A percentile compares a stretch with the other conserved stretches of the same genome.
Evolutionary conservation across 2,329 filamentous ascomycete species (phyloP).

Genomic region (Hypoxylon sp.): DNA sequence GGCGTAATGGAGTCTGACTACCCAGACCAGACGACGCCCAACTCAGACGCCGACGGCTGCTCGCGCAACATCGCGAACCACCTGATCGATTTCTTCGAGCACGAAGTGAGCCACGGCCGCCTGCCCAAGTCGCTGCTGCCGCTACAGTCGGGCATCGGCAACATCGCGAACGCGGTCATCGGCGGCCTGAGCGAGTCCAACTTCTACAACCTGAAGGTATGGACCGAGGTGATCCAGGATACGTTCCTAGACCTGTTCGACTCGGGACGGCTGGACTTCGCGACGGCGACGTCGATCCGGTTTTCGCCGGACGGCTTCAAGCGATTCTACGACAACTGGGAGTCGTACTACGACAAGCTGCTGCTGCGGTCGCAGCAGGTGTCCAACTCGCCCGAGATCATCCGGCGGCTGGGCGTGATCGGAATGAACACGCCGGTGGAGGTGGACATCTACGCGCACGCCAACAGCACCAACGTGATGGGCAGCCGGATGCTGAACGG

Average conservation of each 20-base stretch:
- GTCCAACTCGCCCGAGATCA: slow-evolving; percentile 90
- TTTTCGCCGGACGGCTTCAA: slow-evolving; percentile 92
- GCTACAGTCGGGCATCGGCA: slow-evolving; percentile 87
- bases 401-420: slow-evolving; percentile 84
- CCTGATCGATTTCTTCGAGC: slow-evolving; percentile 83
- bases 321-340: slow-evolving; percentile 88
- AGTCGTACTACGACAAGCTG: slow-evolving; percentile 79
- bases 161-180: slow-evolving; percentile 91
- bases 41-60: slow-evolving; percentile 76
- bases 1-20: slow-evolving; percentile 87
- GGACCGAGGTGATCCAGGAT: slow-evolving; percentile 93
- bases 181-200: slow-evolving; percentile 82
- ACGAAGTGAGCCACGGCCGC: slow-evolving; percentile 81
- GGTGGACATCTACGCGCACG: slow-evolving; percentile 93
- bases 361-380: slow-evolving; percentile 88
- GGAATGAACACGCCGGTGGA: slow-evolving; percentile 96
- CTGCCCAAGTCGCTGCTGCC: slow-evolving; percentile 80
- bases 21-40: slow-evolving; percentile 76
- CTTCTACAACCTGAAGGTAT: slow-evolving; percentile 88
- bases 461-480: slow-evolving; percentile 90
- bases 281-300: slow-evolving; percentile 87
- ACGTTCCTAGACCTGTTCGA: slow-evolving; percentile 94
- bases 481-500: slow-evolving; percentile 83
- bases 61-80: slow-evolving; percentile 78
- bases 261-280: slow-evolving; percentile 85